phyloP scores from a whole-genome alignment of 1,139 yeast species.

The Pichia sp. region DNA sequence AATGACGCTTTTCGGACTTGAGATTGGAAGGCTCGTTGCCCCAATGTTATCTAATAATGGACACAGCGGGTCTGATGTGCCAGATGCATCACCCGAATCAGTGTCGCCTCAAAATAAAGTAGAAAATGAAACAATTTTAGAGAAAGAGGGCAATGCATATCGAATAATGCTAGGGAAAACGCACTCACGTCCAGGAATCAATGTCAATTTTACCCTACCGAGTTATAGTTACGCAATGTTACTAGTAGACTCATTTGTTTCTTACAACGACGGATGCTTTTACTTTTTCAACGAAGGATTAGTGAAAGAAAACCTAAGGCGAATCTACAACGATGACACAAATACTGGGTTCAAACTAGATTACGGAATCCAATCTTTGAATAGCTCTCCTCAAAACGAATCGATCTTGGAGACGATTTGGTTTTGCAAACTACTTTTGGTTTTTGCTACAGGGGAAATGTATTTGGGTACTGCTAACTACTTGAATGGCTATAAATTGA shows the following conservation, averaged over 20 bases:
- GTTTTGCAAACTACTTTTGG: constrained; percentile 71
- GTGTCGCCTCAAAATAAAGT: not conserved
- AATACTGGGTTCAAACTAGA: constrained; percentile 40
- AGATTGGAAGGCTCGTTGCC: constrained; percentile 60
- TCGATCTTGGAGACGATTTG: constrained; percentile 70
- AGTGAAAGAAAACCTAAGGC: constrained; percentile 60
- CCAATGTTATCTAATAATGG: constrained; percentile 20
- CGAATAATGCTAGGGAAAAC: constrained; percentile 65
- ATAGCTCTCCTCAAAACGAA: constrained; percentile 35
- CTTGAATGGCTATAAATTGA: constrained; percentile 39
- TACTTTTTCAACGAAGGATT: constrained; percentile 82
- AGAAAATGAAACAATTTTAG: constrained; percentile 42
- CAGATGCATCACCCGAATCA: constrained; percentile 15
- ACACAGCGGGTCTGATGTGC: not conserved
- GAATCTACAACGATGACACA: constrained; percentile 46
- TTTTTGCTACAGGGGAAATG: constrained; percentile 84
- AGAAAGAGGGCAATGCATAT: constrained; percentile 73
- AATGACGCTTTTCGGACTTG: constrained; percentile 75
- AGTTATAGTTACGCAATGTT: constrained; percentile 73
- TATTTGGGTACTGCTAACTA: constrained; percentile 65
- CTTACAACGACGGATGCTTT: constrained; percentile 80
- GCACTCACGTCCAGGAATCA: constrained; percentile 61
- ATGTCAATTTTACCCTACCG: constrained; percentile 68
- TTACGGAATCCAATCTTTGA: constrained; percentile 29
- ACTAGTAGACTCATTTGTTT: constrained; percentile 69